Percentiles rank a stretch among this genome's conserved stretches.
Conservation (phyloP, 139 green algal species). For the Coelastrella sp. region DNA sequence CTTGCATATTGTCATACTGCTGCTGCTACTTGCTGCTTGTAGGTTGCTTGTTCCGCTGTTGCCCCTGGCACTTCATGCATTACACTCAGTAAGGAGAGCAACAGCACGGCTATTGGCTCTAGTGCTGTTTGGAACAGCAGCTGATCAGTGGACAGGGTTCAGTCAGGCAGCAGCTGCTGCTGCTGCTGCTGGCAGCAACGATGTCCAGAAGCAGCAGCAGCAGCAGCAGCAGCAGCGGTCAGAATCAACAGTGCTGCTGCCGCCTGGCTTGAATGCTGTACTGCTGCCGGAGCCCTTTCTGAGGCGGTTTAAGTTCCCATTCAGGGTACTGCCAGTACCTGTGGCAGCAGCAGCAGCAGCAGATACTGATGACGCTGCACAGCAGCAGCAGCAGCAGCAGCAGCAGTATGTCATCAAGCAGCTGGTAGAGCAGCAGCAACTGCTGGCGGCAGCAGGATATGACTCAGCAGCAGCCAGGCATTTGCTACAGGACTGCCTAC, state of each 20-base stretch:
- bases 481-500: slow-evolving; percentile 29
- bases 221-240: slow-evolving; percentile 11
- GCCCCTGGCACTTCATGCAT: slow-evolving; percentile 55
- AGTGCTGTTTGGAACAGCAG: slow-evolving; percentile 51
- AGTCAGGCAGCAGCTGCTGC: background rate
- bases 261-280: background rate
- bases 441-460: slow-evolving; percentile 46
- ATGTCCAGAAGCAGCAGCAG: background rate
- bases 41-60: slow-evolving; percentile 48
- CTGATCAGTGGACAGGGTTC: slow-evolving; percentile 55
- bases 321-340: slow-evolving; percentile 6
- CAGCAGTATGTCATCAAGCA: slow-evolving; percentile 33
- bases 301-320: slow-evolving; percentile 23
- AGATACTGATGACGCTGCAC: too few species aligned
- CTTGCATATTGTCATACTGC: background rate
- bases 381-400: slow-evolving; percentile 49
- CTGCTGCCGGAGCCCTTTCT: slow-evolving; percentile 40
- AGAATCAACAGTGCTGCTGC: background rate
- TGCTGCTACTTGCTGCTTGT: background rate
- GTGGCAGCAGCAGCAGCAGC: background rate
- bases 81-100: slow-evolving; percentile 57
- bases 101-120: slow-evolving; percentile 57
- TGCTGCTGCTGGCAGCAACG: background rate
- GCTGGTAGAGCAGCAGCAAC: slow-evolving; percentile 58
- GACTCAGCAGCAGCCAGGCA: slow-evolving; percentile 12